Evolutionary conservation across 2,329 filamentous ascomycete genomes (phyloP).

Genomic region (Cadophora sp.): DNA sequence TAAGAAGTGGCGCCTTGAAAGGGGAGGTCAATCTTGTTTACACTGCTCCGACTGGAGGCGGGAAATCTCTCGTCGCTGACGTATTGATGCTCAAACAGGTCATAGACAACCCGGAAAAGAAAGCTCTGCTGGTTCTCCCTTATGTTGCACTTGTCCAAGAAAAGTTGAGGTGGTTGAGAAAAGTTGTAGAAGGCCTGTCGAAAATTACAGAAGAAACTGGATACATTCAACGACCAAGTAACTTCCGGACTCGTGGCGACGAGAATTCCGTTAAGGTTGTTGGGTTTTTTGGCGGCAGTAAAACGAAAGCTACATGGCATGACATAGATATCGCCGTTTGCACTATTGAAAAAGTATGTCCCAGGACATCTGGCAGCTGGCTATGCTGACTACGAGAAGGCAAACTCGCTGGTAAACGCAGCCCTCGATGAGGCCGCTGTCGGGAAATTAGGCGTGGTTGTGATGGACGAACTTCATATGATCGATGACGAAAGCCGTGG

Average conservation of each 20-base stretch:
- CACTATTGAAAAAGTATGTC: slow-evolving; percentile 75
- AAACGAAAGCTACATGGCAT: slow-evolving; percentile 68
- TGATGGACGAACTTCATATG: slow-evolving; percentile 85
- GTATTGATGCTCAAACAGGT: slow-evolving; percentile 77
- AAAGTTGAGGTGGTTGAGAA: slow-evolving; percentile 76
- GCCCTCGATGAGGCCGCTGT: slow-evolving; percentile 75
- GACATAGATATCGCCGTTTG: slow-evolving; percentile 82
- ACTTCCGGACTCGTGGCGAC: slow-evolving; percentile 62
- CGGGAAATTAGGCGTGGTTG: slow-evolving; percentile 68
- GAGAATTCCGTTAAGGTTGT: slow-evolving; percentile 68
- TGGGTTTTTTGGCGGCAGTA: slow-evolving; percentile 78
- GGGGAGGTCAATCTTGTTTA: slow-evolving; percentile 78
- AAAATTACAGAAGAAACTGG: slow-evolving; percentile 35
- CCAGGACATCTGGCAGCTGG: background rate
- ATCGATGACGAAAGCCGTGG: slow-evolving; percentile 79
- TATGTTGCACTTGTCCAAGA: slow-evolving; percentile 84
- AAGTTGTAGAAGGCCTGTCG: slow-evolving; percentile 65
- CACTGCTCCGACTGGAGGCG: slow-evolving; percentile 78
- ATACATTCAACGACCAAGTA: slow-evolving; percentile 42
- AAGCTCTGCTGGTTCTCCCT: slow-evolving; percentile 75
- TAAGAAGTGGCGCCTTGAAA: slow-evolving; percentile 68
- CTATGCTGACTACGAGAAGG: slow-evolving; percentile 53
- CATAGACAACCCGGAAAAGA: slow-evolving; percentile 66
- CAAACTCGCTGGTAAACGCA: slow-evolving; percentile 75
- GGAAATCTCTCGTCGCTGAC: slow-evolving; percentile 77